Base-by-base conservation (phyloP, 495 filamentous ascomycete species). In the Polyplosphaeria fusca region DNA sequence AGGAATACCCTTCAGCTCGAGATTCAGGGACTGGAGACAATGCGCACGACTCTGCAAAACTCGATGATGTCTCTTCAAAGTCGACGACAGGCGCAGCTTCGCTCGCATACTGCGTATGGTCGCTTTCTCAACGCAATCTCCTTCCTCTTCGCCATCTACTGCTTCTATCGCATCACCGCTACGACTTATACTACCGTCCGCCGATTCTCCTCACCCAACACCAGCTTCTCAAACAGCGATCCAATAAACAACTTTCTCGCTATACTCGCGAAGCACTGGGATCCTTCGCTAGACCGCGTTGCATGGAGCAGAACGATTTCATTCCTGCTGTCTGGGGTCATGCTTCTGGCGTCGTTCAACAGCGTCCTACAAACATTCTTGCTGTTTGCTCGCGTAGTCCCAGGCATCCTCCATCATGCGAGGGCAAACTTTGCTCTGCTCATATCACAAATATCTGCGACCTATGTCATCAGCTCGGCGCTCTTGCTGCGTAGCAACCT, bases 241-340 rank as follows among this genome's bases (percentile, higher is more conserved):
- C 87, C 87, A 14, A 84, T 90, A 56, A 89, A 83, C 73, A 84
- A 85, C 61, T 75, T 90, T 56, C 77, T 90, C 39, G 83, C 84
- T n/a, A 76, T 89, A 22, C 64, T 90, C 12, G 85, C 86, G 12
- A 80, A 81, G 49, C 81, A 88, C 70, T 86, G 83, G 80, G 83
- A 87, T 56, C 83, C 84, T 12, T 79, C 82, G 49, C 75, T 89
- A 30, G 85, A 89, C 67, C 79, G 77, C 55, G 77, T 81, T 24
- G 84, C 87, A 24, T 91, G 87, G 86, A 81, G 84, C 16, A 79
- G 84, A 22, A 84, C 86, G 67, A 88, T 92, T 55, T 85, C 84
- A 41, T 90, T 92, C 71, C 70, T 87, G 12, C 76, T 93, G 24
- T 86, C 83, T 9, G 87, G 86, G 28, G 78, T 89, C 35, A 91